Conservation (phyloP, 768 basidiomycete species). For the Tremella fuciformis region DNA sequence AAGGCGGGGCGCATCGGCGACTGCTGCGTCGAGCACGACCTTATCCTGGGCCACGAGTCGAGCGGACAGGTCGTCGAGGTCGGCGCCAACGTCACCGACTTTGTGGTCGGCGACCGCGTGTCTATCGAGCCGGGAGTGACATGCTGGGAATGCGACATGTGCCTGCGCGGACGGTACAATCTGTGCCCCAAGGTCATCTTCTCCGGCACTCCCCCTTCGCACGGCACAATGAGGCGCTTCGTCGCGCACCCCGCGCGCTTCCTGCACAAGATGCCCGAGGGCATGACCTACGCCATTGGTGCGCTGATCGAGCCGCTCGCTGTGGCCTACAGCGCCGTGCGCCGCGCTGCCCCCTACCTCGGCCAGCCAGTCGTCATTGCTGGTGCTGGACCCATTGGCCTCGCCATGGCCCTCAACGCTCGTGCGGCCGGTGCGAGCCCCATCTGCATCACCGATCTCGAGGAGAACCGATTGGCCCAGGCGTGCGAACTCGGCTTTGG, state of each 20-base stretch:
- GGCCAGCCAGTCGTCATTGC: slow-evolving; percentile 33
- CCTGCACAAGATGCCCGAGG: slow-evolving; percentile 39
- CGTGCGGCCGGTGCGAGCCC: slow-evolving; percentile 32
- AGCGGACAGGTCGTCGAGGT: slow-evolving; percentile 31
- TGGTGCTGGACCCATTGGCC: slow-evolving; percentile 40
- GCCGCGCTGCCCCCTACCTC: slow-evolving; percentile 26
- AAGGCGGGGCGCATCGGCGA: slow-evolving; percentile 34
- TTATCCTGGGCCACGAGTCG: slow-evolving; percentile 40
- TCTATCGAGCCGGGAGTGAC: slow-evolving; percentile 38
- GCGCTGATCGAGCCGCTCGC: slow-evolving; percentile 37
- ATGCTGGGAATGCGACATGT: slow-evolving; percentile 32
- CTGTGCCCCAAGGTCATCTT: slow-evolving; percentile 37
- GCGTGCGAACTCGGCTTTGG: slow-evolving; percentile 26
- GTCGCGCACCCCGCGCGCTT: slow-evolving; percentile 36
- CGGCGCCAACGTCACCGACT: slow-evolving; percentile 24
- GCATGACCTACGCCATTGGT: slow-evolving; percentile 30
- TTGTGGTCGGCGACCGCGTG: slow-evolving; percentile 33
- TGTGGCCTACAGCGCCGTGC: slow-evolving; percentile 33
- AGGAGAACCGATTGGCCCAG: slow-evolving; percentile 25
- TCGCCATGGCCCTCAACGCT: slow-evolving; percentile 31
- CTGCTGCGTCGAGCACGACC: slow-evolving; percentile 31
- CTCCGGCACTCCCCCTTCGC: slow-evolving; percentile 33
- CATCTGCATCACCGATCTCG: slow-evolving; percentile 35
- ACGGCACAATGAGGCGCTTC: slow-evolving; percentile 37
- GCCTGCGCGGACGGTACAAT: slow-evolving; percentile 31